phyloP scores from a whole-genome alignment of 768 basidiomycete species.

The Solioccasus polychromus region DNA sequence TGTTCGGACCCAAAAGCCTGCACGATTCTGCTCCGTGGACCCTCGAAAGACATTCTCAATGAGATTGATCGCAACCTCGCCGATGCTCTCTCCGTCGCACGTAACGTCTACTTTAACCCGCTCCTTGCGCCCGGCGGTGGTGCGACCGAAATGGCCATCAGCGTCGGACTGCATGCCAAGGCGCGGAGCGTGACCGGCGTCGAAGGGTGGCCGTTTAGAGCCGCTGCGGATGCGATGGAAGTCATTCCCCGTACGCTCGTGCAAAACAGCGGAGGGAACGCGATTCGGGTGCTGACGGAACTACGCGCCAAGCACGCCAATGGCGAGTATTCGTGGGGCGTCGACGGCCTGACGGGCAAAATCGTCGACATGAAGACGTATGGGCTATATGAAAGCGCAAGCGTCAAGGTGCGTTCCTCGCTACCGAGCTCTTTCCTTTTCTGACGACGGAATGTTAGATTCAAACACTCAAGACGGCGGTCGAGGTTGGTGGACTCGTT shows the following conservation, averaged over 20 bases:
- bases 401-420: slow-evolving; percentile 70
- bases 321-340: slow-evolving; percentile 89
- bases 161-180: slow-evolving; percentile 78
- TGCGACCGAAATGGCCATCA: slow-evolving; percentile 97
- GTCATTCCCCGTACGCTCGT: slow-evolving; percentile 94
- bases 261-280: slow-evolving; percentile 95
- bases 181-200: slow-evolving; percentile 81
- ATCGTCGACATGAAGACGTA: slow-evolving; percentile 94
- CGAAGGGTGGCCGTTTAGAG: slow-evolving; percentile 87
- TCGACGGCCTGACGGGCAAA: slow-evolving; percentile 95
- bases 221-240: slow-evolving; percentile 95
- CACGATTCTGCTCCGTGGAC: slow-evolving; percentile 95
- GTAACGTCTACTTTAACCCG: slow-evolving; percentile 97
- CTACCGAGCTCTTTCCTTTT: not conserved
- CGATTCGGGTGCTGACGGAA: slow-evolving; percentile 89
- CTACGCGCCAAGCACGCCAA: slow-evolving; percentile 94
- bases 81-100: slow-evolving; percentile 96
- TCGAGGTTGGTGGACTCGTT: slow-evolving; percentile 56
- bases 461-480: slow-evolving; percentile 95
- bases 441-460: slow-evolving; percentile 44
- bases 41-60: slow-evolving; percentile 96
- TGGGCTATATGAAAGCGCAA: slow-evolving; percentile 92
- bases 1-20: slow-evolving; percentile 92
- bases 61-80: slow-evolving; percentile 98
- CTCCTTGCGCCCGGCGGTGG: slow-evolving; percentile 92